Evolutionary conservation across 2,329 filamentous ascomycete species (phyloP).

Genomic region (Botrytis medusae): DNA sequence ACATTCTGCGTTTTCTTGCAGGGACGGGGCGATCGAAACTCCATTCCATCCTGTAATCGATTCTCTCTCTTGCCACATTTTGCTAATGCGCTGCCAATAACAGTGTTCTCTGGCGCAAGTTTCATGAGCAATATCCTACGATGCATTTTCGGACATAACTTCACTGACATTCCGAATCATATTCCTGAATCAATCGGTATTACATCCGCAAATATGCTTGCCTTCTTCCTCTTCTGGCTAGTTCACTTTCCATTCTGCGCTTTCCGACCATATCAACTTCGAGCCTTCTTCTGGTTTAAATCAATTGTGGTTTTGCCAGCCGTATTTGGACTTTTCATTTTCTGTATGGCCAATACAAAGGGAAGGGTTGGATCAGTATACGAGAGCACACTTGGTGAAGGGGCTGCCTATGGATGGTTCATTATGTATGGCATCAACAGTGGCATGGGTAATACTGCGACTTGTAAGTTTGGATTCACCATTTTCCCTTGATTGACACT

Average conservation of each 20-base stretch:
- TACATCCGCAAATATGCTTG: slow-evolving; percentile 44
- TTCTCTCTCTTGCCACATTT: not conserved
- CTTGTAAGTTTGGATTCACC: slow-evolving; percentile 22
- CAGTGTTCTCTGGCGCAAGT: slow-evolving; percentile 50
- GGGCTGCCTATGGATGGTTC: slow-evolving; percentile 38
- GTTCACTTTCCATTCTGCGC: slow-evolving; percentile 50
- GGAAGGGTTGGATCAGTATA: slow-evolving; percentile 36
- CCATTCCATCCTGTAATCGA: not conserved
- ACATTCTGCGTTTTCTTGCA: not conserved
- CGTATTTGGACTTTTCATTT: slow-evolving; percentile 44
- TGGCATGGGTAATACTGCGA: slow-evolving; percentile 44
- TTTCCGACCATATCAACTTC: slow-evolving; percentile 47
- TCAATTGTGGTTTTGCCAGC: slow-evolving; percentile 40
- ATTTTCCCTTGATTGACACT: not conserved
- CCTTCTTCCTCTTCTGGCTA: slow-evolving; percentile 57
- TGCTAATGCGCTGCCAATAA: slow-evolving; percentile 16
- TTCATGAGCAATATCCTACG: slow-evolving; percentile 46
- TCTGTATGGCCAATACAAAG: slow-evolving; percentile 44
- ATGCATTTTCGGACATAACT: slow-evolving; percentile 43
- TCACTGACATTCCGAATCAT: slow-evolving; percentile 42
- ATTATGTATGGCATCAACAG: slow-evolving; percentile 45
- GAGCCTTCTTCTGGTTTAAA: slow-evolving; percentile 44
- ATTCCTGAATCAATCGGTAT: slow-evolving; percentile 44
- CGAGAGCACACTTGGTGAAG: slow-evolving; percentile 28
- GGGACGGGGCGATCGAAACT: not conserved